Evolutionary conservation across 768 basidiomycete species (phyloP), one percentile per base, ranked within the genome.

Genomic region (Peribolospora baueri): DNA sequence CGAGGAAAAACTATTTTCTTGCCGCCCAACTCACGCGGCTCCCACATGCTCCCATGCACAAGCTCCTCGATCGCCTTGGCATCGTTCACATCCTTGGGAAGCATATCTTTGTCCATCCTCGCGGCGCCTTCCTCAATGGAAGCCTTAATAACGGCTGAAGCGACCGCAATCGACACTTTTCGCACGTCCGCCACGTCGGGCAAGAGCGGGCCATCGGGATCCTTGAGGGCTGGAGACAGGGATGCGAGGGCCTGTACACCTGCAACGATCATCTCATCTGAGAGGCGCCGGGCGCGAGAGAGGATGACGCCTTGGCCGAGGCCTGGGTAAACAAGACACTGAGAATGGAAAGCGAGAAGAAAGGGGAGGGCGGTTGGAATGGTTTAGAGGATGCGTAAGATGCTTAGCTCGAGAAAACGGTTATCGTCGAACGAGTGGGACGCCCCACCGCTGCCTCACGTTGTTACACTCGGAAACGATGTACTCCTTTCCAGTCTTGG

Each of bases 241-340:
- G 76, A 70, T 0, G 84, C 82, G 43, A 90, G 78, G 9, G 78
- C 75, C 38, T 70, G 73, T 0, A 83, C 77, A 7, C 82, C 85
- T 3, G 81, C 81, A 46, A 85, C 78, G 65, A 90, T 81, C 86
- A 90, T 87, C n/a, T 73, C 75, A 65, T 86, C 82, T 1, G 82
- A 79, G 61, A 90, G 72, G 6, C 64, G 67, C 5, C 74, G 71
- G 0, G 82, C 77, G 57, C 78, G 70, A 7, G 77, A 70, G 37
- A 85, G 69, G 61, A 87, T 77, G 45, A 82, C 74, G 14, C 85
- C 85, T 57, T 83, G 78, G 5, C 84, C 84, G 41, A 88, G 74
- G 37, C 83, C 86, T 3, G 85, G 84, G 66, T 85, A 87, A 51
- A 87, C 80, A 5, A 86, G 71, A 0, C 57, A 49, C 4, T 59